Percentiles rank a stretch among this genome's conserved stretches.
Conservation (phyloP, 331 rosid species). For the Malus hybrid region DNA sequence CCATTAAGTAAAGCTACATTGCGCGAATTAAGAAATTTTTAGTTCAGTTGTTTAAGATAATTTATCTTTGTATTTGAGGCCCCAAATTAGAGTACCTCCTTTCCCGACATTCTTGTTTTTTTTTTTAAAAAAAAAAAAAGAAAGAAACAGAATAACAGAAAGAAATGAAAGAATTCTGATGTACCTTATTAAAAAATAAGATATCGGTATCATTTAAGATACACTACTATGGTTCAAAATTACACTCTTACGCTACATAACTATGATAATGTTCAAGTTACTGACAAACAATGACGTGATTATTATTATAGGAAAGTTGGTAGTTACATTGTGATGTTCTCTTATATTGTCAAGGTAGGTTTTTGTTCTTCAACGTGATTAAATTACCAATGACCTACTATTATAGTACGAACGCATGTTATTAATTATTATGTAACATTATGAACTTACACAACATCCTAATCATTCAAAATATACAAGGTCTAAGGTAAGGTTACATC, state of each 20-base stretch:
- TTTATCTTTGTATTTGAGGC: too few species aligned
- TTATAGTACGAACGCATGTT: too few species aligned
- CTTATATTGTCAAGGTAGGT: background rate
- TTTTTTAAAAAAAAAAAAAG: too few species aligned
- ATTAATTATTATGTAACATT: too few species aligned
- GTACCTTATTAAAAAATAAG: background rate
- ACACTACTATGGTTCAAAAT: background rate
- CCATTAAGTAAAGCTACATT: too few species aligned
- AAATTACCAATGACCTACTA: background rate
- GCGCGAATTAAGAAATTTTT: too few species aligned
- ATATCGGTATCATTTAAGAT: background rate
- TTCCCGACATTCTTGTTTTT: too few species aligned
- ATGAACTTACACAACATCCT: background rate
- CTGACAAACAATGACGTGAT: too few species aligned
- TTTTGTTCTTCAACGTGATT: background rate
- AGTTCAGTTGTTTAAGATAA: too few species aligned
- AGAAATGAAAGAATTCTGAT: too few species aligned
- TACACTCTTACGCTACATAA: background rate
- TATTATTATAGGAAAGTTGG: background rate
- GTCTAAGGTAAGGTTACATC: background rate
- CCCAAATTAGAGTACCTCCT: too few species aligned
- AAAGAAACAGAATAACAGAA: too few species aligned
- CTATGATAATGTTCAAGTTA: background rate
- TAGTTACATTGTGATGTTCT: background rate
- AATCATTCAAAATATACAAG: background rate